These are phyloP conservation scores for Lecanicillium sp. DNA, from an alignment of 2,329 filamentous ascomycete genomes.

Conservation along the genomic window DNA sequence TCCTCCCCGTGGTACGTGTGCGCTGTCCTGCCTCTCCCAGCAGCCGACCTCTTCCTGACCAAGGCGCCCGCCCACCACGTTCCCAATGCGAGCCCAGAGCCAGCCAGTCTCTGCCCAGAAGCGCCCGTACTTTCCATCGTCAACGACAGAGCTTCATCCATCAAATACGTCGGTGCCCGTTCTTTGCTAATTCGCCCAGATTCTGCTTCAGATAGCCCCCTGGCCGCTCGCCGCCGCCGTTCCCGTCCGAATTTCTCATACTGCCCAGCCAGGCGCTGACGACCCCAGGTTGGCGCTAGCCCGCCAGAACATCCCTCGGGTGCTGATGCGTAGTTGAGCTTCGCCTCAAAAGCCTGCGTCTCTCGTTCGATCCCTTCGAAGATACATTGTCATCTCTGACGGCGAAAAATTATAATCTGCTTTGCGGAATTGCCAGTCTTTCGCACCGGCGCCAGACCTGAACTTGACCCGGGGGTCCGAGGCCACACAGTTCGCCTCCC, in stretches of 20 bases:
- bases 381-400: not conserved
- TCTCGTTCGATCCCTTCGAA: slow-evolving; percentile 5
- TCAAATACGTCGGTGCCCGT: not conserved
- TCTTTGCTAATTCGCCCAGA: slow-evolving; percentile 8
- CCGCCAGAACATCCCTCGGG: slow-evolving; percentile 6
- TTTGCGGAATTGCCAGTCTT: not conserved
- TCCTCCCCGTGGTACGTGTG: not conserved
- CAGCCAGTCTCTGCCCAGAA: slow-evolving; percentile 1
- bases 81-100: no score
- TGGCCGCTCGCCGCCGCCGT: slow-evolving; percentile 9
- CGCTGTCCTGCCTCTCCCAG: slow-evolving; percentile 1
- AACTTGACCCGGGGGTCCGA: not conserved
- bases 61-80: no score
- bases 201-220: not conserved
- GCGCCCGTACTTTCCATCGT: slow-evolving; percentile 10
- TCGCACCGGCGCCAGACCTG: not conserved
- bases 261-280: slow-evolving; percentile 18
- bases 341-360: slow-evolving; percentile 2
- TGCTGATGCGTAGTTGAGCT: slow-evolving; percentile 9
- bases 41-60: no score
- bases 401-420: not conserved
- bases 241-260: slow-evolving; percentile 13
- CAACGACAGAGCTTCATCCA: slow-evolving; percentile 8
- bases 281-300: slow-evolving; percentile 16
- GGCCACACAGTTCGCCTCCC: no score